A percentile compares a stretch with the other conserved stretches of the same genome.
Evolutionary conservation across 148 eudicot genomes (phyloP).

Genomic region (Fagopyrum tataricum): DNA sequence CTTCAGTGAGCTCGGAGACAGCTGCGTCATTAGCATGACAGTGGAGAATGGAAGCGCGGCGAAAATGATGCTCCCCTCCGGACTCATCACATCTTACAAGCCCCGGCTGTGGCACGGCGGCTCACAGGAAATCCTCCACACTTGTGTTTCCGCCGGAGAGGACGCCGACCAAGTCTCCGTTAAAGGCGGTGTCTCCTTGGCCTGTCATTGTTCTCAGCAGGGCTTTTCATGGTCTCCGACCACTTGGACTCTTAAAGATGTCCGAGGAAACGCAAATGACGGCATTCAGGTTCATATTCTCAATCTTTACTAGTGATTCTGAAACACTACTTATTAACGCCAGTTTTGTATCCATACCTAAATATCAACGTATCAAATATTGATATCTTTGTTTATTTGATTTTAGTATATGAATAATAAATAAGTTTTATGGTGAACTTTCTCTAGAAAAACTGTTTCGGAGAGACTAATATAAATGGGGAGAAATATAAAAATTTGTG

Average conservation of each 20-base stretch:
- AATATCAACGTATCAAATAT: no score
- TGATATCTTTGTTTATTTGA: no score
- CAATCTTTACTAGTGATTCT: no score
- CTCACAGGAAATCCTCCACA: constrained; percentile 65
- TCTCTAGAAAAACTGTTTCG: no score
- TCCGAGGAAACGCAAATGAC: constrained; percentile 45
- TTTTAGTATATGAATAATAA: no score
- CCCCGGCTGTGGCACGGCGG: constrained; percentile 87
- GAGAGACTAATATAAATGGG: no score
- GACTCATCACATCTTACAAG: constrained; percentile 76
- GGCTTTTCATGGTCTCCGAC: constrained; percentile 58
- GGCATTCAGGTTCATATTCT: constrained; percentile 46
- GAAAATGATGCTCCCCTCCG: constrained; percentile 69
- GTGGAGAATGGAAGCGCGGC: constrained; percentile 63
- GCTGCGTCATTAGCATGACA: constrained; percentile 57
- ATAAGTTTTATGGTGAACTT: no score
- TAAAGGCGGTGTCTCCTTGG: constrained; percentile 69
- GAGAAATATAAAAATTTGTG: no score
- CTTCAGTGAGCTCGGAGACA: constrained; percentile 41
- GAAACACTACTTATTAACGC: no score
- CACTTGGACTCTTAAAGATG: constrained; percentile 48
- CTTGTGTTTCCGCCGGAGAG: constrained; percentile 33
- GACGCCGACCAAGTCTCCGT: constrained; percentile 30
- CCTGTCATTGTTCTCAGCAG: constrained; percentile 27
- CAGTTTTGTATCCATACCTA: no score